Percentiles rank a stretch among this genome's conserved stretches.
Evolutionary conservation across 441 rosid species (phyloP).

Genomic region (Lepidium campestre): DNA sequence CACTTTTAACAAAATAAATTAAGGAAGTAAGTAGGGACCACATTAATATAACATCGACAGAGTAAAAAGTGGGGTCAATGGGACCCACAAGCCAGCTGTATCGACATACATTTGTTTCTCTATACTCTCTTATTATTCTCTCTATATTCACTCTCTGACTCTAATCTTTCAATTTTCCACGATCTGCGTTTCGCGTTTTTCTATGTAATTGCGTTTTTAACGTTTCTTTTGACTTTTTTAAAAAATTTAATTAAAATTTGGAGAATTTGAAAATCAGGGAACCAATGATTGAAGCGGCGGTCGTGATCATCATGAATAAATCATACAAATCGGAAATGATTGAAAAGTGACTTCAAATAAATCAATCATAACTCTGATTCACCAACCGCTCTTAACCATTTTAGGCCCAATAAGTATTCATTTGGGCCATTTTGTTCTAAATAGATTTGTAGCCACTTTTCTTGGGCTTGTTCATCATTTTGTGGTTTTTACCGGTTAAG

Average conservation of each 20-base stretch:
- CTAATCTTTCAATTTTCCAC: constrained; percentile 12
- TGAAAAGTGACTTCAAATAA: constrained; percentile 22
- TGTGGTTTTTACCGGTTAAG: neutral
- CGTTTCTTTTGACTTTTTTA: constrained; percentile 18
- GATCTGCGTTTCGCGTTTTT: constrained; percentile 28
- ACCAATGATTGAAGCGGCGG: constrained; percentile 33
- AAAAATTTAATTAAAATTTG: neutral
- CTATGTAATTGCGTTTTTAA: constrained; percentile 4
- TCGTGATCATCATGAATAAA: constrained; percentile 33
- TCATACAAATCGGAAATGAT: constrained; percentile 29
- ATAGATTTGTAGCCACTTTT: neutral
- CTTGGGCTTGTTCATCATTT: neutral
- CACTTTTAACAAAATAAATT: neutral
- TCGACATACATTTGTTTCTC: constrained; percentile 23
- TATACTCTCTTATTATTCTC: neutral
- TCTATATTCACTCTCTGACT: neutral
- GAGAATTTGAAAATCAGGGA: neutral
- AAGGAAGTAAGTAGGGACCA: constrained; percentile 10
- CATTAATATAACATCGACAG: constrained; percentile 21
- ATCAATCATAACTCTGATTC: neutral
- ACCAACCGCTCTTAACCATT: constrained; percentile 12
- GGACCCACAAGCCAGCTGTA: constrained; percentile 31
- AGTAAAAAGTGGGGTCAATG: constrained; percentile 23
- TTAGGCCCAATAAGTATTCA: neutral
- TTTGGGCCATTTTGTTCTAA: neutral